phyloP scores from a whole-genome alignment of 345 rosid genomes.

The Viola odorata region DNA sequence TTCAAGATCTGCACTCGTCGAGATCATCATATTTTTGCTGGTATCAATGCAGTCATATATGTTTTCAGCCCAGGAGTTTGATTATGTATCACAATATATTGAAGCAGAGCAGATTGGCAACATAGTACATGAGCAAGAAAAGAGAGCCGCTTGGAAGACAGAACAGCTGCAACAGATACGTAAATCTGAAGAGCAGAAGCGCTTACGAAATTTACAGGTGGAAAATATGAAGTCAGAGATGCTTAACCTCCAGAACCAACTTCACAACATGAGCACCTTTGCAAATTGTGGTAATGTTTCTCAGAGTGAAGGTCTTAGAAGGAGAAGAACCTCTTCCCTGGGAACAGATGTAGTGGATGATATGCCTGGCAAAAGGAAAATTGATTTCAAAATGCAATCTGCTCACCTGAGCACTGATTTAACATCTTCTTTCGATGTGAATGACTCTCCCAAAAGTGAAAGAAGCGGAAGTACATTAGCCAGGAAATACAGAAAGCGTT shows the following conservation, averaged over 20 bases:
- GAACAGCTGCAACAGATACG: conserved; percentile 37
- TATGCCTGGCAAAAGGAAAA: neutral
- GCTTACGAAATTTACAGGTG: conserved; percentile 38
- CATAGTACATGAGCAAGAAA: conserved; percentile 37
- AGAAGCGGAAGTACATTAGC: conserved; percentile 8
- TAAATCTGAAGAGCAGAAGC: conserved; percentile 37
- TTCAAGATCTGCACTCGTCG: conserved; percentile 44
- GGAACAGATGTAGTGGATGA: conserved; percentile 4
- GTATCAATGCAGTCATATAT: conserved; percentile 41
- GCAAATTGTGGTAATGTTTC: conserved; percentile 10
- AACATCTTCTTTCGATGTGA: conserved; percentile 16
- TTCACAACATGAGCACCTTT: conserved; percentile 20
- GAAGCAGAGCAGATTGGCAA: conserved; percentile 41
- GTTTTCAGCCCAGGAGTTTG: conserved; percentile 37
- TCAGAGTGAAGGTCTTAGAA: conserved; percentile 12
- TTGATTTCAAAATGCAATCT: conserved; percentile 7
- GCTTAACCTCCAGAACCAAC: conserved; percentile 40
- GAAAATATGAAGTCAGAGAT: conserved; percentile 49
- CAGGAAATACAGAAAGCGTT: conserved; percentile 16
- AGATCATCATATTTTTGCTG: conserved; percentile 43
- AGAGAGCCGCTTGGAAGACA: conserved; percentile 42
- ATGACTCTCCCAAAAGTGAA: conserved; percentile 20
- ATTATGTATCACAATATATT: conserved; percentile 34
- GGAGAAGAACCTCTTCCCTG: conserved; percentile 18
- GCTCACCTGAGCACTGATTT: conserved; percentile 12